Conservation (phyloP, 1,284 basidiomycete species). For the Hemileia vastatrix region DNA sequence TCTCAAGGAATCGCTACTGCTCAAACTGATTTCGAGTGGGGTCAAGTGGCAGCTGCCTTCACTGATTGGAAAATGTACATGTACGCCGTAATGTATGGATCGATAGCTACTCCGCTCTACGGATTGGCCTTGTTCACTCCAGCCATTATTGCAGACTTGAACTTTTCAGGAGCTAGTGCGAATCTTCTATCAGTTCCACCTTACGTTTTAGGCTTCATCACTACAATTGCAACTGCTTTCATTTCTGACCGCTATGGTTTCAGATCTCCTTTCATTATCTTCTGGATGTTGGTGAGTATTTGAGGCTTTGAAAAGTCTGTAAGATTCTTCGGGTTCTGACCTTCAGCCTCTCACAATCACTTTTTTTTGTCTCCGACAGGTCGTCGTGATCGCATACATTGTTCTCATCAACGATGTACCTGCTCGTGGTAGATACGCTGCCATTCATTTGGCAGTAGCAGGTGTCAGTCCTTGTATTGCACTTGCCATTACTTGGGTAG, state of each 20-base stretch:
- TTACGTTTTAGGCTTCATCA: conserved; percentile 49
- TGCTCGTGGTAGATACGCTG: conserved; percentile 26
- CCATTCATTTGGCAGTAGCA: no score
- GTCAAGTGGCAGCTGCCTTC: conserved; percentile 30
- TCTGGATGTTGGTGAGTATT: conserved; percentile 35
- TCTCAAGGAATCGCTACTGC: conserved; percentile 37
- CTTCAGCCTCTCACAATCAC: not conserved
- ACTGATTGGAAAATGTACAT: conserved; percentile 28
- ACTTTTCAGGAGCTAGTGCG: conserved; percentile 31
- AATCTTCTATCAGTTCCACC: conserved; percentile 40
- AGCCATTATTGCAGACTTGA: conserved; percentile 35
- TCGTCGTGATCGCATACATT: conserved; percentile 47
- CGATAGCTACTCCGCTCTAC: conserved; percentile 36
- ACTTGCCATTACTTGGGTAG: conserved; percentile 48
- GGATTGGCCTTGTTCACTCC: conserved; percentile 39
- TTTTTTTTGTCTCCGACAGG: conserved; percentile 29
- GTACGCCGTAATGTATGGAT: conserved; percentile 33
- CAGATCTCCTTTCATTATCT: conserved; percentile 47
- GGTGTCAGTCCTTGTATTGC: conserved; percentile 43
- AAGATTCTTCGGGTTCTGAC: no score
- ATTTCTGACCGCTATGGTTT: conserved; percentile 44
- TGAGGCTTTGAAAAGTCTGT: no score
- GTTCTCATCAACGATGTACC: conserved; percentile 39
- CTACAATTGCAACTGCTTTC: conserved; percentile 46
- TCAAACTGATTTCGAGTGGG: conserved; percentile 29